These are phyloP conservation scores for Aureobasidium sp. DNA, from an alignment of 2,329 filamentous ascomycete species.

Conservation along the genomic window DNA sequence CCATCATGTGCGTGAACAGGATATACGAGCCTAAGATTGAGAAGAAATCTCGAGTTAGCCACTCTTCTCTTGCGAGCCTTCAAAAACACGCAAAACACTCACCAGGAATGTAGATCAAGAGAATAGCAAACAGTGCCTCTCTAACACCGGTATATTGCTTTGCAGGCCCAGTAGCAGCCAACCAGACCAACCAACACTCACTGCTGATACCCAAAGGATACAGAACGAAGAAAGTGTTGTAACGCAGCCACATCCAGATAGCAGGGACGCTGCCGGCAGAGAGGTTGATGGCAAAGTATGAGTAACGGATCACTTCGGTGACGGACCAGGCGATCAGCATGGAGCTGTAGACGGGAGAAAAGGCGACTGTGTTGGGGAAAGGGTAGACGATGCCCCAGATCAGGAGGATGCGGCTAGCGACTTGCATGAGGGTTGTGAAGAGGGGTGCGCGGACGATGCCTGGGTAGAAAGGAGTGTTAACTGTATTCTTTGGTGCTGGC, in stretches of 20 bases:
- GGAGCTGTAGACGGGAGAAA: conserved; percentile 55
- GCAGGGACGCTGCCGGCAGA: conserved; percentile 47
- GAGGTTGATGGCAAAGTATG: conserved; percentile 75
- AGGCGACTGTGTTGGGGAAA: conserved; percentile 57
- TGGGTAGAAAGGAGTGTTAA: conserved; percentile 25
- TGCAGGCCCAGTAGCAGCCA: neutral
- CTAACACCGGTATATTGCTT: neutral
- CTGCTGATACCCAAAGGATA: conserved; percentile 88
- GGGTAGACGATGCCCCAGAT: conserved; percentile 75
- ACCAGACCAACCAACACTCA: conserved; percentile 59
- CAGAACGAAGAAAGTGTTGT: conserved; percentile 87
- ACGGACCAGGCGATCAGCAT: conserved; percentile 84
- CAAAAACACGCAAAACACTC: conserved; percentile 30
- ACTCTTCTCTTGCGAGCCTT: no score
- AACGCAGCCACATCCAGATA: conserved; percentile 64
- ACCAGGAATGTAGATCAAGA: conserved; percentile 76
- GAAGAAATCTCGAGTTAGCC: neutral
- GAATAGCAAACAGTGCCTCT: conserved; percentile 34
- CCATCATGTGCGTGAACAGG: conserved; percentile 91
- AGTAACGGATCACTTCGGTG: conserved; percentile 90
- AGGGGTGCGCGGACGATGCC: conserved; percentile 80
- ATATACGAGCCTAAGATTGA: conserved; percentile 59
- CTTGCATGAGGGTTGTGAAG: conserved; percentile 81
- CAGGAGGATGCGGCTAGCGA: conserved; percentile 75
- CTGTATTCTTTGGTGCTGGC: neutral